Conservation (phyloP, 148 eudicot genomes). For the Amaranthus cruentus region DNA sequence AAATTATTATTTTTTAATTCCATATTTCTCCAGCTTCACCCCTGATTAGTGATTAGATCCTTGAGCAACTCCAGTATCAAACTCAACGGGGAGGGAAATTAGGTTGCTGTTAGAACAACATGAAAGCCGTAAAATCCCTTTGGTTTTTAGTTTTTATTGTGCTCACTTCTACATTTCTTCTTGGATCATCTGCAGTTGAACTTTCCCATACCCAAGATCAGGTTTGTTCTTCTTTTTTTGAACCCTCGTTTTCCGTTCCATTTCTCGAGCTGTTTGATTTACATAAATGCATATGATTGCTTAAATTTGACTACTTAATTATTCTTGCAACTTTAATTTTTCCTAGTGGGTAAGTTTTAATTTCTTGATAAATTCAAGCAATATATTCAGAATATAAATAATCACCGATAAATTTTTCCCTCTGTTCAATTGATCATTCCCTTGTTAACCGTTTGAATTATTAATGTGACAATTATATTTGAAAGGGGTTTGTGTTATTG, state of each 20-base stretch:
- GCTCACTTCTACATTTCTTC: not conserved
- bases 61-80: too few species aligned
- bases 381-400: too few species aligned
- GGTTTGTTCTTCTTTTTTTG: not conserved
- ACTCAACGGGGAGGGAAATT: too few species aligned
- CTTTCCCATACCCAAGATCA: conserved; percentile 4
- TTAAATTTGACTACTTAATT: not conserved
- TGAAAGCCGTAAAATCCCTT: not conserved
- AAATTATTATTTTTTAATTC: too few species aligned
- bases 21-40: too few species aligned
- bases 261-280: not conserved
- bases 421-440: too few species aligned
- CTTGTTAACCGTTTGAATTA: not conserved
- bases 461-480: not conserved
- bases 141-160: not conserved
- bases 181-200: conserved; percentile 3
- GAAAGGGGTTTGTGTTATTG: not conserved
- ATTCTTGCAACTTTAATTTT: not conserved
- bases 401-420: too few species aligned
- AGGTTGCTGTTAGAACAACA: too few species aligned
- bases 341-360: not conserved
- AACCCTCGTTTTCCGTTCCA: not conserved
- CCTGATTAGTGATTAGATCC: too few species aligned
- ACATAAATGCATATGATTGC: too few species aligned
- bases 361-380: not conserved